Percentiles rank a stretch among this genome's conserved stretches.
phyloP scores from a whole-genome alignment of 2,329 filamentous ascomycete genomes.

The Colletotrichum sp. region DNA sequence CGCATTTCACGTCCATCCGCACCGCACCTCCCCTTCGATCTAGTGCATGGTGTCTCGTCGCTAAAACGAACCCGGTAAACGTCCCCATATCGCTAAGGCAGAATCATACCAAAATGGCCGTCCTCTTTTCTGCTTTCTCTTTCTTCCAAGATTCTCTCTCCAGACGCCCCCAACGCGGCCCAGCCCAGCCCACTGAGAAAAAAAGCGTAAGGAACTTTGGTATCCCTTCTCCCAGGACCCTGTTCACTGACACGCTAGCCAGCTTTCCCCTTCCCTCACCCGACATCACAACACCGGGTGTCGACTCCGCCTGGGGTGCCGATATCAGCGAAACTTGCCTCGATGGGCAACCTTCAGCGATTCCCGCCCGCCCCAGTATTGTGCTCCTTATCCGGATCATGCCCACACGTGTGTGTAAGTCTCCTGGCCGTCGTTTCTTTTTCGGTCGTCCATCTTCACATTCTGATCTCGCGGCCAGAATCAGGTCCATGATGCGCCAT shows the following conservation, averaged over 20 bases:
- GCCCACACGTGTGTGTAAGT: not conserved
- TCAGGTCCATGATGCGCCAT: not conserved
- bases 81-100: not conserved
- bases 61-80: not conserved
- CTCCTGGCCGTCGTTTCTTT: not conserved
- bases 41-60: not conserved
- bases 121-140: not conserved
- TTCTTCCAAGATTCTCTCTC: not conserved
- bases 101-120: not conserved
- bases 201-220: not conserved
- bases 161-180: not conserved
- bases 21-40: not conserved
- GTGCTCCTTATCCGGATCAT: not conserved
- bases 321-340: not conserved
- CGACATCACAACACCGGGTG: not conserved
- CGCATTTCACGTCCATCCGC: not conserved
- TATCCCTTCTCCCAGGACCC: not conserved
- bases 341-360: not conserved
- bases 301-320: not conserved
- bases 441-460: not conserved
- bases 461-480: not conserved
- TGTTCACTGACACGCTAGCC: not conserved
- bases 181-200: not conserved
- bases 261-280: not conserved
- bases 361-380: not conserved